Conservation (phyloP, 352 stramenopile genomes). For the Pythium sp. region DNA sequence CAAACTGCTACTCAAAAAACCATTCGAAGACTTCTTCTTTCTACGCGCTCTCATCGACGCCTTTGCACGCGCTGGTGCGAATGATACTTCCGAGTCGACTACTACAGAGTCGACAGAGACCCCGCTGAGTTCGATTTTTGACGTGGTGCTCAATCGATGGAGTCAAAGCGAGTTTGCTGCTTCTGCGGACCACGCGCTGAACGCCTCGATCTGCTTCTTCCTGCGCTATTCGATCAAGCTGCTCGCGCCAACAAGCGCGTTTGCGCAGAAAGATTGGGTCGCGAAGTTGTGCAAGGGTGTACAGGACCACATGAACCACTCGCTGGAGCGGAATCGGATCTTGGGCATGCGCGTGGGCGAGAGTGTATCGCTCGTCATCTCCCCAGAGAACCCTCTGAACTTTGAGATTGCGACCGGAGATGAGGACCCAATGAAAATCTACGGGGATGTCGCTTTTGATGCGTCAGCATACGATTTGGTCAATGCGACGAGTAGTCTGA, state of each 20-base stretch:
- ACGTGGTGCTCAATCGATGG: constrained; percentile 56
- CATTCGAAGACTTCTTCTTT: constrained; percentile 45
- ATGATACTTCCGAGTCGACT: not conserved
- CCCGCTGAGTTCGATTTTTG: constrained; percentile 47
- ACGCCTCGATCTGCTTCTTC: constrained; percentile 63
- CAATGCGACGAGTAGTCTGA: constrained; percentile 15
- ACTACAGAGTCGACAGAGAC: not conserved
- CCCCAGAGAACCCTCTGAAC: constrained; percentile 55
- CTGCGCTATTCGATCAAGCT: constrained; percentile 50
- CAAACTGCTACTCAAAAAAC: constrained; percentile 55
- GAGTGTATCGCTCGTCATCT: constrained; percentile 55
- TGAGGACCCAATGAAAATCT: constrained; percentile 39
- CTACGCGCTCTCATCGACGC: constrained; percentile 48
- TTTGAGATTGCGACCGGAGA: constrained; percentile 43
- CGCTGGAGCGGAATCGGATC: constrained; percentile 44
- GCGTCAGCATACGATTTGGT: constrained; percentile 7
- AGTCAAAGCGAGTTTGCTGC: constrained; percentile 49
- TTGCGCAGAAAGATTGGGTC: constrained; percentile 51
- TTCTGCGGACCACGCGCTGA: constrained; percentile 49
- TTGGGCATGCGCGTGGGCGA: constrained; percentile 75
- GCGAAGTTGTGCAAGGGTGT: constrained; percentile 70
- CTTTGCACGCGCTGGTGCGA: constrained; percentile 15
- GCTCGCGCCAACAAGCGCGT: constrained; percentile 23
- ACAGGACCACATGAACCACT: constrained; percentile 71
- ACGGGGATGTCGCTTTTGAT: constrained; percentile 30